Conservation (phyloP, 441 rosid genomes). For the Eutrema salsugineum region DNA sequence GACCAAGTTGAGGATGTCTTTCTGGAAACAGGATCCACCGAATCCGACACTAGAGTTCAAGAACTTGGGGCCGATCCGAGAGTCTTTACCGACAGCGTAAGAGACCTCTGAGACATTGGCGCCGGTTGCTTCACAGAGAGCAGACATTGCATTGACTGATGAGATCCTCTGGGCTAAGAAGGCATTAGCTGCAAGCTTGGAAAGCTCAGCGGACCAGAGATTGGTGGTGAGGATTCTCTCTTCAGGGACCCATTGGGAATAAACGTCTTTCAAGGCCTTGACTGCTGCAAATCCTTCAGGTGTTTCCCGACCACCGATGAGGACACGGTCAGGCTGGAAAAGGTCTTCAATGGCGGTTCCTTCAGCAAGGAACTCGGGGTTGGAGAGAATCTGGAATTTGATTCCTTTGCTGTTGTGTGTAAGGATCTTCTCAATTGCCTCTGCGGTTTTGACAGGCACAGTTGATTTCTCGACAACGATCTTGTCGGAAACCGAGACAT, state of each 20-base stretch:
- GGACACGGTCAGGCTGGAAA: conserved; percentile 82
- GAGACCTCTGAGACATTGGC: conserved; percentile 85
- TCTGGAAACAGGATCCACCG: conserved; percentile 96
- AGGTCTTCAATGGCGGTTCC: conserved; percentile 93
- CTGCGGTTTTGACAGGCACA: conserved; percentile 92
- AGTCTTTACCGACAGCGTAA: conserved; percentile 74
- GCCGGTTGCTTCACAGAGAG: conserved; percentile 94
- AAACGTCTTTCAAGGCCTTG: conserved; percentile 73
- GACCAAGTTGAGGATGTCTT: conserved; percentile 82
- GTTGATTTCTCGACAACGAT: conserved; percentile 98
- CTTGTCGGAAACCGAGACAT: conserved; percentile 86
- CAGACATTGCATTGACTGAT: conserved; percentile 95
- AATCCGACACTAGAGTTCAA: conserved; percentile 91
- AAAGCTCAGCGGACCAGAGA: conserved; percentile 97
- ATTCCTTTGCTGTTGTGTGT: conserved; percentile 95
- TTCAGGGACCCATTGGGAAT: conserved; percentile 92
- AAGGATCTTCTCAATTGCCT: conserved; percentile 89
- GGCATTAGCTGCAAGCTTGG: conserved; percentile 95
- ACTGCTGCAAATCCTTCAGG: conserved; percentile 84
- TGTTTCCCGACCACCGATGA: conserved; percentile 95
- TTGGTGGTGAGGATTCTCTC: conserved; percentile 80
- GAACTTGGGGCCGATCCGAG: conserved; percentile 88
- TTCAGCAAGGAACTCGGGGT: conserved; percentile 97
- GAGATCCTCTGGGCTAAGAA: conserved; percentile 96
- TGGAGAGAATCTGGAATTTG: conserved; percentile 92